Base-by-base conservation (phyloP, 2,329 filamentous ascomycete genomes). In the Sporothrix brunneoviolacea region DNA sequence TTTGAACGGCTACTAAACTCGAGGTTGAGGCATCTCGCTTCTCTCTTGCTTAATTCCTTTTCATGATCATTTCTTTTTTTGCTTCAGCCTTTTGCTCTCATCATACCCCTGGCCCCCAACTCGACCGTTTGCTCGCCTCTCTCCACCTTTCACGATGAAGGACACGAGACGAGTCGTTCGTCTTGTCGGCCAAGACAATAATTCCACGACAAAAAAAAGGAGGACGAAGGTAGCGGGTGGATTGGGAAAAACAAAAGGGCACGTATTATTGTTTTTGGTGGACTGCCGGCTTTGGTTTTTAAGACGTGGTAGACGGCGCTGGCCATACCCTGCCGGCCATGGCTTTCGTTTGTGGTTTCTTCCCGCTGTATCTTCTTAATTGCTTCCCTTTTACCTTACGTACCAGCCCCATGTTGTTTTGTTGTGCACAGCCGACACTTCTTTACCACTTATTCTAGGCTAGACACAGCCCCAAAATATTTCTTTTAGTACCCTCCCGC, bases 1-100 rank as follows among this genome's bases (percentile, higher is more conserved):
- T 60, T 95, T 97, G 90, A 98, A 97, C 73, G 93, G 93, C 70
- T 96, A 97, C 78, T 96, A 91, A 68, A 61, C 28, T 9, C 21
- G 19, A 18, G 19, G 18, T 46, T 30, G 46, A 45, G 38, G 43
- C 41, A 42, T 38, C 27, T 50, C 38, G 36, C 39, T 47, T 40
- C 24, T 30, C 44, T 45, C 22, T 52, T 44, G 6, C 10, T 22
- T 27, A 48, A 12, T 24, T 18, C 3, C 7, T 9, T 30, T 6
- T 41, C 21, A 41, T 18, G 22, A 41, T 41, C 21, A 30, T 28
- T 50, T 10, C 21, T 50, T 36, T 44, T 49, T 27, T 47, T 48
- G 42, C 43, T 53, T 37, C 33, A 44, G 30, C 48, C 32, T 37
- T 43, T 36, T 44, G 38, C 51, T 50, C 47, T 50, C 48, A 53